Conservation (phyloP, 2,329 filamentous ascomycete species). For the Colletotrichum magnum region DNA sequence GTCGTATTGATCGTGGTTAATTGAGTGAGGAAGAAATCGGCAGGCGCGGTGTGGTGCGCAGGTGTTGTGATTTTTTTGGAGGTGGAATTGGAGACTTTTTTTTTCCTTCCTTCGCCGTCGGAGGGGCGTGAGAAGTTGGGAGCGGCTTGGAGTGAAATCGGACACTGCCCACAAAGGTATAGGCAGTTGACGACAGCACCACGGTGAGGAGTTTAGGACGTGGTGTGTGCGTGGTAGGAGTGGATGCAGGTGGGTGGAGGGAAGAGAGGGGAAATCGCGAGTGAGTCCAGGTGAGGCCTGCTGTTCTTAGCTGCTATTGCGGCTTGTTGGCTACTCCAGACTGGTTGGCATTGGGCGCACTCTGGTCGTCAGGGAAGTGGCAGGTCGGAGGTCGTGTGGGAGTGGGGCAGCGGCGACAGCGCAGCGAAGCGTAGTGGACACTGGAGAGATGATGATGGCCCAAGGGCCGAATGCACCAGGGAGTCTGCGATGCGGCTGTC, state of each 20-base stretch:
- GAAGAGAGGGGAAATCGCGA: constrained; percentile 37
- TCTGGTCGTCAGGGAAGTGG: not conserved
- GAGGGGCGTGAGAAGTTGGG: constrained; percentile 35
- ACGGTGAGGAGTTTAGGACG: constrained; percentile 20
- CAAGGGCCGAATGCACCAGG: constrained; percentile 35
- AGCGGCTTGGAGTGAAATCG: constrained; percentile 30
- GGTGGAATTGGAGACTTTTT: constrained; percentile 40
- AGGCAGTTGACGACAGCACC: not conserved
- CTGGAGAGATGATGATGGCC: constrained; percentile 18
- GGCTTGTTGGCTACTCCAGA: constrained; percentile 11
- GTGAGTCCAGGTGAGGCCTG: constrained; percentile 36
- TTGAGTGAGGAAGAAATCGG: constrained; percentile 26
- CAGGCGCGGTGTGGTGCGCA: constrained; percentile 27
- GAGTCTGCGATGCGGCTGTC: constrained; percentile 27
- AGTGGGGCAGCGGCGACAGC: constrained; percentile 25
- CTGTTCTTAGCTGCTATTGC: constrained; percentile 5
- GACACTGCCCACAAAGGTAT: constrained; percentile 12
- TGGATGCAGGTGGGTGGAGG: constrained; percentile 35
- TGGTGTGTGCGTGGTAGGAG: constrained; percentile 24
- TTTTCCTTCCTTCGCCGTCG: constrained; percentile 17
- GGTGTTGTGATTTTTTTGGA: constrained; percentile 38
- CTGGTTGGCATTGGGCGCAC: not conserved
- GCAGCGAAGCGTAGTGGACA: constrained; percentile 5
- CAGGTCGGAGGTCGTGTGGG: not conserved
- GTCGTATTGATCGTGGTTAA: not conserved